Evolutionary conservation across 192 early-diverging fungal species (phyloP).

Genomic region (Globomyces pollinis-pini): DNA sequence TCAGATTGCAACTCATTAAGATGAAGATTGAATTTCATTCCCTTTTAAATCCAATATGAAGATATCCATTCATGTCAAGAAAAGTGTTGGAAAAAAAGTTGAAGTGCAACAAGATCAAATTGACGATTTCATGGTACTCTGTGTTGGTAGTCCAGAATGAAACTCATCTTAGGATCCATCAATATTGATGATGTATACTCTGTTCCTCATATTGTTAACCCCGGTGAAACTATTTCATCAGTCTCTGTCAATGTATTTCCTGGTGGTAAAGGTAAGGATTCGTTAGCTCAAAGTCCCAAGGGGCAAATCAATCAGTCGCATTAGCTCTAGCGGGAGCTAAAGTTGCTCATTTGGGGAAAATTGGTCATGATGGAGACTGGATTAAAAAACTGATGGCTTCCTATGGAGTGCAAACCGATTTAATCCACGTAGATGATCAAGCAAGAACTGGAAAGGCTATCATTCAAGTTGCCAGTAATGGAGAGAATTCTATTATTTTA

Average conservation of each 20-base stretch:
- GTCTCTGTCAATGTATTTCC: conserved; percentile 42
- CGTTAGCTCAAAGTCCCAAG: no score
- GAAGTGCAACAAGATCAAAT: no score
- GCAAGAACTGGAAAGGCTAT: conserved; percentile 69
- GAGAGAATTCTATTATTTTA: conserved; percentile 85
- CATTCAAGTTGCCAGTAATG: conserved; percentile 64
- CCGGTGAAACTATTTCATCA: conserved; percentile 46
- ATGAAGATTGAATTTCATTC: no score
- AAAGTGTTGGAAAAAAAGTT: no score
- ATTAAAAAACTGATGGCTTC: conserved; percentile 56
- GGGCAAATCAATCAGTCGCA: conserved; percentile 86
- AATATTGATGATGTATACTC: conserved; percentile 74
- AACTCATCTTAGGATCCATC: no score
- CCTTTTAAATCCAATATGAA: no score
- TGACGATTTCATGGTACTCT: no score
- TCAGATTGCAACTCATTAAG: no score
- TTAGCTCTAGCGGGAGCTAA: conserved; percentile 62
- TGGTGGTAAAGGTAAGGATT: conserved; percentile 74
- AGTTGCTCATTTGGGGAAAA: conserved; percentile 67
- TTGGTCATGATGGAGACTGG: conserved; percentile 79
- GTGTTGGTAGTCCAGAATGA: no score
- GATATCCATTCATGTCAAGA: no score
- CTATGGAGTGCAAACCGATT: conserved; percentile 58
- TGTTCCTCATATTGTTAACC: conserved; percentile 62
- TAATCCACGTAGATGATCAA: conserved; percentile 44